A percentile compares a stretch with the other conserved stretches of the same genome.
Evolutionary conservation across 108 stramenopile genomes (phyloP).

Genomic region (Skeletonema tropicum): DNA sequence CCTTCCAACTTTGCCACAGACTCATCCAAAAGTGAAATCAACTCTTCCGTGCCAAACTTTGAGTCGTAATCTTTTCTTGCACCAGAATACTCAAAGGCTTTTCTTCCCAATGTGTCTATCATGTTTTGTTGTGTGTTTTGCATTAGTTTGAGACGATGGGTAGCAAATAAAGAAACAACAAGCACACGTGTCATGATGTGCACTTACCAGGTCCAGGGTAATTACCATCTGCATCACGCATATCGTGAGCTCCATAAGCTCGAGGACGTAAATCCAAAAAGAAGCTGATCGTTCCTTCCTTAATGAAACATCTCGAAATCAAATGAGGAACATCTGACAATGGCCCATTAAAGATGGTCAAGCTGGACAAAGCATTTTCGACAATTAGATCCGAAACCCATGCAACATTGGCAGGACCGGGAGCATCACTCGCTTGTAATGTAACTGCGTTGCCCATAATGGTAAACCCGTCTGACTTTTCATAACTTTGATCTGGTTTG

Average conservation of each 20-base stretch:
- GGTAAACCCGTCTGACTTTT: constrained; percentile 24
- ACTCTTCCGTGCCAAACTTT: constrained; percentile 72
- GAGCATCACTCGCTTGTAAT: constrained; percentile 72
- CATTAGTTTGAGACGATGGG: background rate
- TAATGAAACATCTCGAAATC: constrained; percentile 55
- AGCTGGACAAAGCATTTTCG: constrained; percentile 45
- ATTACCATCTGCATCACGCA: constrained; percentile 58
- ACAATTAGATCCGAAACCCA: constrained; percentile 67
- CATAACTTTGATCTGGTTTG: constrained; percentile 69
- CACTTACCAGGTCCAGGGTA: constrained; percentile 66
- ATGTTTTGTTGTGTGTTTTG: background rate
- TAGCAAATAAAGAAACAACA: background rate
- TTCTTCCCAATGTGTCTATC: constrained; percentile 64
- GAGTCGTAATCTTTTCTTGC: constrained; percentile 64
- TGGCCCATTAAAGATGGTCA: constrained; percentile 84
- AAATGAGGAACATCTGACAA: constrained; percentile 81
- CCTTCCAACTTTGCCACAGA: constrained; percentile 54
- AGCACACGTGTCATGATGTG: background rate
- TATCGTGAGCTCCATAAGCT: constrained; percentile 78
- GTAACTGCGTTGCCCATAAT: constrained; percentile 39
- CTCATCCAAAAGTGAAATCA: constrained; percentile 45
- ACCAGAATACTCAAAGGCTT: constrained; percentile 77
- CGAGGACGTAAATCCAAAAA: constrained; percentile 78
- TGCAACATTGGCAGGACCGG: constrained; percentile 78
- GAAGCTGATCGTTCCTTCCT: constrained; percentile 39